Conservation (phyloP, 2,329 filamentous ascomycete genomes). For the Pyrenophora teres region DNA sequence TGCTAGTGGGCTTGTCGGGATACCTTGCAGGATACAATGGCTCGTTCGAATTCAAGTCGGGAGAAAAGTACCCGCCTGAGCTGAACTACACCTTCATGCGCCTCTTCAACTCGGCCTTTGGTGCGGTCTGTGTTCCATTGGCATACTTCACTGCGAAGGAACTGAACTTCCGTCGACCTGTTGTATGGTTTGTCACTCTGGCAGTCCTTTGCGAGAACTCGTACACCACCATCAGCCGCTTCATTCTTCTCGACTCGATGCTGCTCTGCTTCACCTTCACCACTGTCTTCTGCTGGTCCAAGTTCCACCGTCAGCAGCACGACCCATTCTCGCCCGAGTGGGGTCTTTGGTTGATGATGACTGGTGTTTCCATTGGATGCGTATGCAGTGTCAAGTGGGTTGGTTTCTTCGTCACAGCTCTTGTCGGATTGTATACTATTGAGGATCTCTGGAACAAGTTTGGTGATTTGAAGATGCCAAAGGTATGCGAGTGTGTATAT, state of each 20-base stretch:
- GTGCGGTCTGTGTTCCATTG: slow-evolving; percentile 87
- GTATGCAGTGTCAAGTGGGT: slow-evolving; percentile 99
- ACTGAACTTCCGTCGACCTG: slow-evolving; percentile 80
- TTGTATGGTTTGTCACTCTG: slow-evolving; percentile 92
- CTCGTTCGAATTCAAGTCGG: slow-evolving; percentile 99
- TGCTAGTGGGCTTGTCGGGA: slow-evolving; percentile 94
- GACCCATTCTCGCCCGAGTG: slow-evolving; percentile 88
- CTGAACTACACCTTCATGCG: slow-evolving; percentile 99
- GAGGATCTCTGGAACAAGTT: slow-evolving; percentile 99
- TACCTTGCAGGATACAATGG: slow-evolving; percentile 98
- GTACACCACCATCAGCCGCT: slow-evolving; percentile 97
- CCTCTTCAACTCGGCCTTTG: slow-evolving; percentile 94
- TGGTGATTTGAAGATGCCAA: slow-evolving; percentile 88
- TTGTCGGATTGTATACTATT: slow-evolving; percentile 92
- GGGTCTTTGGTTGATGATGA: slow-evolving; percentile 93
- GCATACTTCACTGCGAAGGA: slow-evolving; percentile 95
- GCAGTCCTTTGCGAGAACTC: slow-evolving; percentile 99
- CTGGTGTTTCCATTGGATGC: slow-evolving; percentile 92
- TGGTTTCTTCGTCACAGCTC: slow-evolving; percentile 90
- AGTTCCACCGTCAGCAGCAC: slow-evolving; percentile 87
- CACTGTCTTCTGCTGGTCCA: slow-evolving; percentile 95
- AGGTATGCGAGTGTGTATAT: slow-evolving; percentile 54
- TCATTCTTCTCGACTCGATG: slow-evolving; percentile 98
- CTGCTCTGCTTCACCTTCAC: slow-evolving; percentile 98
- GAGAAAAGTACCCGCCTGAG: slow-evolving; percentile 90